Percentiles rank a stretch among this genome's conserved stretches.
These are phyloP conservation scores for Eucalyptus leucophloia DNA, from an alignment of 345 rosid genomes.

Conservation along the genomic window DNA sequence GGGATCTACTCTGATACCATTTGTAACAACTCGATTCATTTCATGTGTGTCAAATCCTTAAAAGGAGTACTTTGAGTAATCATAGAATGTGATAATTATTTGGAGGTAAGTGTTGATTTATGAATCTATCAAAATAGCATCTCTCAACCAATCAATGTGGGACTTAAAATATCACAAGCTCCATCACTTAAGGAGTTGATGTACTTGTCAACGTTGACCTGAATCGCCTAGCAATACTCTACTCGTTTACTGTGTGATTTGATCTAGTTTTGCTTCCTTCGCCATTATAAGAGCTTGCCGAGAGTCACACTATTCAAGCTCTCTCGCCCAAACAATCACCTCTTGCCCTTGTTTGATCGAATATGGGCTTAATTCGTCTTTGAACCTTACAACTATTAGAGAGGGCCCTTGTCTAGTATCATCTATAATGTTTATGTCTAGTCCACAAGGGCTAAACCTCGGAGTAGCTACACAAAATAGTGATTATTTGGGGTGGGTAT, in stretches of 20 bases:
- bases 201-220: neutral
- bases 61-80: neutral
- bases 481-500: neutral
- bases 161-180: neutral
- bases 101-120: no score
- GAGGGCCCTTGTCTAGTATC: neutral
- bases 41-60: neutral
- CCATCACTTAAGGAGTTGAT: neutral
- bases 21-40: rapidly evolving
- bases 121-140: neutral
- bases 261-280: neutral
- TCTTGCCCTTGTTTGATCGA: neutral
- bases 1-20: neutral
- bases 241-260: neutral
- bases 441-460: neutral
- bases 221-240: neutral
- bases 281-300: neutral
- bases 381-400: neutral
- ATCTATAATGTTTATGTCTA: neutral
- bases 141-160: rapidly evolving
- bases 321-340: rapidly evolving
- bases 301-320: neutral
- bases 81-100: neutral
- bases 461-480: neutral
- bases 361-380: neutral